Conservation (phyloP, 1,284 basidiomycete species). For the Microbotryum violaceum region DNA sequence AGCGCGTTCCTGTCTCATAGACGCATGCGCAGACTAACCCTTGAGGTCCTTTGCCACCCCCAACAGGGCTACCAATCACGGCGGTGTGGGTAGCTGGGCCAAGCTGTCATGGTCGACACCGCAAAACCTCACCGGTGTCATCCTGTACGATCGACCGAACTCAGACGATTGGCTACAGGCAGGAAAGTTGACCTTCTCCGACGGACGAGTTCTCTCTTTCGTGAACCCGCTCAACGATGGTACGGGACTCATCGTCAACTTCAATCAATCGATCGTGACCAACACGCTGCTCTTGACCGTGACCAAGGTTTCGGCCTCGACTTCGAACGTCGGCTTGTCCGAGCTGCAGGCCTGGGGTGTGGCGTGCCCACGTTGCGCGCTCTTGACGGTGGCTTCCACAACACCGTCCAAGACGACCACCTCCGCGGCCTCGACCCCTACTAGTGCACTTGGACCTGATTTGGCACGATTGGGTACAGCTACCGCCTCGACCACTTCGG, state of each 20-base stretch:
- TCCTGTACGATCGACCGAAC: slow-evolving; percentile 20
- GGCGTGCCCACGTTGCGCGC: too few species aligned
- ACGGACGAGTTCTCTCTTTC: slow-evolving; percentile 15
- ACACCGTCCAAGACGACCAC: neutral
- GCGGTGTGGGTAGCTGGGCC: slow-evolving; percentile 9
- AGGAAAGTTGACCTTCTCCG: slow-evolving; percentile 22
- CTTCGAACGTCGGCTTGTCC: slow-evolving; percentile 20
- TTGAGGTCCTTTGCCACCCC: too few species aligned
- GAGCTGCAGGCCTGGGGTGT: slow-evolving; percentile 14
- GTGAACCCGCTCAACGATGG: slow-evolving; percentile 24
- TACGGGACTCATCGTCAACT: slow-evolving; percentile 9
- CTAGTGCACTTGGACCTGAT: too few species aligned
- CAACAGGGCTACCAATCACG: slow-evolving; percentile 10
- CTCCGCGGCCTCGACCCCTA: neutral
- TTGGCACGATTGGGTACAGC: neutral
- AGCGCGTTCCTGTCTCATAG: neutral
- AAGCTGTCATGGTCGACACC: slow-evolving; percentile 15
- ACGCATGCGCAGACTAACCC: neutral
- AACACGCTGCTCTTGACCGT: slow-evolving; percentile 18
- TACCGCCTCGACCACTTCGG: neutral
- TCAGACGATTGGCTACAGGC: slow-evolving; percentile 17
- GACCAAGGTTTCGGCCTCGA: slow-evolving; percentile 16
- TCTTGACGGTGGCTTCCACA: neutral
- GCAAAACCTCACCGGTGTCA: slow-evolving; percentile 3
- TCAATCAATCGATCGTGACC: slow-evolving; percentile 5